A percentile compares a stretch with the other conserved stretches of the same genome.
phyloP scores from a whole-genome alignment of 768 basidiomycete genomes.

The Phanerochaete carnosa region DNA sequence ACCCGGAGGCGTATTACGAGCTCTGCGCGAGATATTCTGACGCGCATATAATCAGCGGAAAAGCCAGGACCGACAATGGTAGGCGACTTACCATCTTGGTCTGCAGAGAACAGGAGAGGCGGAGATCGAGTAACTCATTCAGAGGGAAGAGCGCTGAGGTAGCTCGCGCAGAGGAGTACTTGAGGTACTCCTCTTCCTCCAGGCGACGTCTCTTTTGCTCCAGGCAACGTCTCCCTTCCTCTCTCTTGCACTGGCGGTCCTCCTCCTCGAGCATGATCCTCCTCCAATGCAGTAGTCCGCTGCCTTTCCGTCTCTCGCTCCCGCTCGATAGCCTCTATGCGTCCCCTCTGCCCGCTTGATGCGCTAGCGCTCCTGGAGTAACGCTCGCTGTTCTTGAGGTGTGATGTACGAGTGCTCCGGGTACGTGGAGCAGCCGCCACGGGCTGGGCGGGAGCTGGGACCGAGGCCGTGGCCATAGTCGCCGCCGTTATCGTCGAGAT shows the following conservation, averaged over 20 bases:
- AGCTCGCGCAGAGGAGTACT: conserved; percentile 3
- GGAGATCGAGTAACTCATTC: conserved; percentile 17
- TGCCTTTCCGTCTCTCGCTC: conserved; percentile 11
- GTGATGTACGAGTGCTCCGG: conserved; percentile 2
- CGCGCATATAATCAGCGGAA: not conserved
- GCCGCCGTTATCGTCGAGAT: conserved; percentile 18
- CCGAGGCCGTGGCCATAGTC: conserved; percentile 12
- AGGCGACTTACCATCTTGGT: not conserved
- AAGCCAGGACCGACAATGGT: not conserved
- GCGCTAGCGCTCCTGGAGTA: conserved; percentile 6
- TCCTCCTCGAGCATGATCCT: conserved; percentile 21
- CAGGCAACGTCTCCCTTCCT: too few species aligned
- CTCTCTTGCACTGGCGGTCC: conserved; percentile 13
- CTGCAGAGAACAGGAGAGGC: conserved; percentile 1
- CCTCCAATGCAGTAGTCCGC: conserved; percentile 10
- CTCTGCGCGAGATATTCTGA: conserved; percentile 6
- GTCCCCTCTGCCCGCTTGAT: conserved; percentile 2
- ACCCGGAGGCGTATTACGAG: conserved; percentile 11
- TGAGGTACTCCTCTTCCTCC: conserved; percentile 18
- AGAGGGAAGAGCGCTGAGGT: conserved; percentile 12
- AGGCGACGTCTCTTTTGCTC: conserved; percentile 14
- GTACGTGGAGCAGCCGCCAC: conserved; percentile 6
- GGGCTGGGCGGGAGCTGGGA: conserved; percentile 5
- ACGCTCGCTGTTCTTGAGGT: not conserved
- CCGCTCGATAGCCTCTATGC: conserved; percentile 7